These are phyloP conservation scores for Venturia nashicola DNA, from an alignment of 2,329 filamentous ascomycete species.

Conservation along the genomic window DNA sequence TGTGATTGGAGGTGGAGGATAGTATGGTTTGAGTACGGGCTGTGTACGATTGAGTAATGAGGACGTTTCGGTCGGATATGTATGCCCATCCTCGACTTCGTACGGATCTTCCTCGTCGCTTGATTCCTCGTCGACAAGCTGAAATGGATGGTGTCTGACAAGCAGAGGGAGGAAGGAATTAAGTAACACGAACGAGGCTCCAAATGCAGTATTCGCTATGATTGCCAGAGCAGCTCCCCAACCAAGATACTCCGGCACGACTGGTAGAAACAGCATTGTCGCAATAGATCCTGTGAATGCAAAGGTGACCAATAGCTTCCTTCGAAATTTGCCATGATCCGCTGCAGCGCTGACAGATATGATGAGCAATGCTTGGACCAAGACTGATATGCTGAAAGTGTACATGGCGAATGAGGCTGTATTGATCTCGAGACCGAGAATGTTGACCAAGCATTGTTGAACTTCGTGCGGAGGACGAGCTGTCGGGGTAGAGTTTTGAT, in stretches of 20 bases:
- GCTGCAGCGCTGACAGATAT: constrained; percentile 94
- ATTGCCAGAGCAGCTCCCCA: constrained; percentile 76
- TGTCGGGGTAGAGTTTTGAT: constrained; percentile 7
- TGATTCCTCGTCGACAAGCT: constrained; percentile 14
- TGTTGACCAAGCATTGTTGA: constrained; percentile 67
- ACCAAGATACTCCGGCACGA: constrained; percentile 64
- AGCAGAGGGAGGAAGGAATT: constrained; percentile 91
- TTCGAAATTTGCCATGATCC: constrained; percentile 81
- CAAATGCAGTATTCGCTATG: constrained; percentile 85
- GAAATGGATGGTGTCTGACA: constrained; percentile 69
- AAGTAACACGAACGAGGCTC: constrained; percentile 85
- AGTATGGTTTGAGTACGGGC: constrained; percentile 1
- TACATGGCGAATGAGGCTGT: constrained; percentile 98
- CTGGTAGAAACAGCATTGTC: constrained; percentile 79
- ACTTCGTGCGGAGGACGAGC: constrained; percentile 15
- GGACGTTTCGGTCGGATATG: constrained; percentile 1
- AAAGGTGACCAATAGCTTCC: constrained; percentile 75
- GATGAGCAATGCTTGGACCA: constrained; percentile 79
- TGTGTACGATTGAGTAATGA: not conserved
- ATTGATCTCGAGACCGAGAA: constrained; percentile 79
- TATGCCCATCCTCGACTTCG: not conserved
- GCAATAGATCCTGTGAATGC: constrained; percentile 67
- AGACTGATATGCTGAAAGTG: constrained; percentile 85
- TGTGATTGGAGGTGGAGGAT: not conserved
- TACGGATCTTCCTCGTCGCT: constrained; percentile 19